phyloP scores from a whole-genome alignment of 2,329 filamentous ascomycete genomes.

The Ophiognomonia clavigignenti-juglandacearum region DNA sequence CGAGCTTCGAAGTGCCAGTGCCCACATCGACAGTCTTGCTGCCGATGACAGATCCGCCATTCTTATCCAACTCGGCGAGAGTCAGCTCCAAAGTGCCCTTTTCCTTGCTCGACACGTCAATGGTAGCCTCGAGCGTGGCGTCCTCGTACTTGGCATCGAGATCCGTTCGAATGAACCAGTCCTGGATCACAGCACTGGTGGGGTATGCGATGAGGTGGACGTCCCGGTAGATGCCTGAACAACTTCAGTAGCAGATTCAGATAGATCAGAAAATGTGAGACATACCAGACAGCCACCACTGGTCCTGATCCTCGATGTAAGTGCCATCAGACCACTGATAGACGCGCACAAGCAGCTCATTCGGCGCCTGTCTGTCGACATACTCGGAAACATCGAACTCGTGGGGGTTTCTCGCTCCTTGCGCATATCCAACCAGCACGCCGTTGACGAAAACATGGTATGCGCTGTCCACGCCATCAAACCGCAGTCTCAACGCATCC shows the following conservation, averaged over 20 bases:
- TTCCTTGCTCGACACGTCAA: constrained; percentile 35
- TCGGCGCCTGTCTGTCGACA: constrained; percentile 36
- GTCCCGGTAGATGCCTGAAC: constrained; percentile 57
- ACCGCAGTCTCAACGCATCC: constrained; percentile 55
- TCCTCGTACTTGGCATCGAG: constrained; percentile 48
- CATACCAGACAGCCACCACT: constrained; percentile 60
- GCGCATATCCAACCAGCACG: constrained; percentile 58
- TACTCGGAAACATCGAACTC: constrained; percentile 62
- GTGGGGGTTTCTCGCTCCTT: constrained; percentile 62
- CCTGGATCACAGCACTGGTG: constrained; percentile 44
- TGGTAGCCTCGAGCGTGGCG: constrained; percentile 43
- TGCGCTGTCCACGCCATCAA: constrained; percentile 68
- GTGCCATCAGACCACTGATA: constrained; percentile 67
- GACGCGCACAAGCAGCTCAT: constrained; percentile 58
- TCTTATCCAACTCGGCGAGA: constrained; percentile 34
- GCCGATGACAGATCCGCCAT: constrained; percentile 28
- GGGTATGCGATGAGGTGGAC: constrained; percentile 58
- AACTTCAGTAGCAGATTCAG: background rate
- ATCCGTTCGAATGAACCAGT: constrained; percentile 51
- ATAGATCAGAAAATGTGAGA: background rate
- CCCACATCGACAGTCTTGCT: constrained; percentile 23
- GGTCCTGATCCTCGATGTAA: constrained; percentile 67
- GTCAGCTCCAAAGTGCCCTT: constrained; percentile 34
- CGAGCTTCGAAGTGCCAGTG: constrained; percentile 27
- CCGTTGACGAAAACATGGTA: constrained; percentile 69